Evolutionary conservation across 176 grass and related monocot genomes (phyloP), one percentile per base, ranked within the genome.

Genomic region (Zizania latifolia): DNA sequence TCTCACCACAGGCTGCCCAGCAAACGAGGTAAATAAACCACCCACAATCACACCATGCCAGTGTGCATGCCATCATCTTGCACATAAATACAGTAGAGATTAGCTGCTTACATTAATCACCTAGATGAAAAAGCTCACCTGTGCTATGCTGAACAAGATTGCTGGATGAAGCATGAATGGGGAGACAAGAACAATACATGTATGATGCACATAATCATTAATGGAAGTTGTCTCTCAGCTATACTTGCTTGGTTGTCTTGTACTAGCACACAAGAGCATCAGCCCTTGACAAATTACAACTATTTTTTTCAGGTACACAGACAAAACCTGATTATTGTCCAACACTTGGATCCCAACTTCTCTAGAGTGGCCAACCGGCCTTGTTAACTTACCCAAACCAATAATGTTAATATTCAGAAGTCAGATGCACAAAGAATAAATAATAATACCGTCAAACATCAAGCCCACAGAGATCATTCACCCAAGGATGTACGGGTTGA

Each of bases 311-410:
- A 78, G 79, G 59, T 71, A 87, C 73, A 82, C 51, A n/a, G 65
- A 69, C 79, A 77, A 72, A 65, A 66, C 65, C 78, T 58, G 32
- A 82, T 87, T 87, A 87, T 76, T 71, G 30, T 72, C 73, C 66
- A 17, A 72, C 58, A 72, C 65, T 24, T 28, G 56, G 66, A 70
- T 58, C 77, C 61, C 74, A 82, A 24, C 70, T 69, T 79, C 75
- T 83, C n/a, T n/a, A 68, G 27, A 79, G 16, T 82, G 85, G 78
- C 79, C 77, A 77, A 65, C 67, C 35, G 82, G 81, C 87, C 81
- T 87, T 86, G 77, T 88, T 88, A 90, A 85, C 41, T 84, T 90
- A 71, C 78, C 83, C 86, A 93, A 85, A 92, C 83, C 79, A 80
- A 93, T 89, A 93, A 86, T 72, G 72, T 80, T 81, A 85, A 76